Evolutionary conservation across 352 stramenopile species (phyloP), one percentile per base, ranked within the genome.

Genomic region (Stramenopiles sp.): DNA sequence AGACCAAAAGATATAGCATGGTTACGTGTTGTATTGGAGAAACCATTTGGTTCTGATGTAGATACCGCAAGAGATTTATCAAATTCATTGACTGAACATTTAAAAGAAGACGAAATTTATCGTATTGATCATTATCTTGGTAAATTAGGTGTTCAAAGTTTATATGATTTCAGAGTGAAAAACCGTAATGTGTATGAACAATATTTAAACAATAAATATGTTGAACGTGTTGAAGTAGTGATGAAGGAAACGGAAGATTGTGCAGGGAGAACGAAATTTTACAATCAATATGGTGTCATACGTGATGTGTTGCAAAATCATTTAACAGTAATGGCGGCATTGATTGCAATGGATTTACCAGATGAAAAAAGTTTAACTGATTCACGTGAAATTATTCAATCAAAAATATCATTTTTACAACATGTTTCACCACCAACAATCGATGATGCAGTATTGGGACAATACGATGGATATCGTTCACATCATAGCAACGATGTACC

Each of bases 121-220:
- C 80, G 92, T n/a, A 91, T 92, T 79, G 89, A 93, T 31, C 89
- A 93, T 78, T 93, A 92, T 79, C 85, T 90, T n/a, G 89, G 88
- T 32, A 93, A 93, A 73, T 78, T 79, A 0, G 86, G 84, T n/a
- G 82, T 93, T 0, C 86, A 87, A 23, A 86, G 84, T 0, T 83
- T 92, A 31, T 65, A 83, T 0, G 79, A 80, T 29, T 92, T 90
- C 77, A 81, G 91, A 0, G 80, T 81, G n/a, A 43, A 73, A 0
- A 93, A 93, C 73, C 4, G 29, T 6, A 33, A 79, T 6, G 78
- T 80, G 6, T 80, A 80, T 63, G 81, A 20, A 78, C 85, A 0
- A 30, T 29, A 82, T 65, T 0, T 43, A 31, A 78, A 74, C 31
- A n/a, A 81, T n/a, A 73, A 73, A 1, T n/a, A 81, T 1, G 74